Evolutionary conservation across 192 early-diverging fungal genomes (phyloP).

Genomic region (Rhizophagus sp.): DNA sequence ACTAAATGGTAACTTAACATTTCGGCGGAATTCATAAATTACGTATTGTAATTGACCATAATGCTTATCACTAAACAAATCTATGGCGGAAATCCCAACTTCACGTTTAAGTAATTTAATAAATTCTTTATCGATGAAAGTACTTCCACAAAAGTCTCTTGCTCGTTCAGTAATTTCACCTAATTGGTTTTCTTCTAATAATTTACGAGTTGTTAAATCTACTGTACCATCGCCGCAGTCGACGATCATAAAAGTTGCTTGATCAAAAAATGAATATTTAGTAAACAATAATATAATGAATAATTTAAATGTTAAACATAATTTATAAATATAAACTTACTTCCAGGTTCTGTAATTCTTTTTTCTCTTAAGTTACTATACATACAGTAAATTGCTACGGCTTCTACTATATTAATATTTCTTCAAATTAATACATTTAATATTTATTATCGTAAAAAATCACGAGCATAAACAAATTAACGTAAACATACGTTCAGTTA

Average conservation of each 20-base stretch:
- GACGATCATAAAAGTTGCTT: conserved; percentile 55
- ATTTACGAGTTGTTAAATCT: conserved; percentile 43
- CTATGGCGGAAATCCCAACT: not conserved
- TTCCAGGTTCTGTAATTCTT: not conserved
- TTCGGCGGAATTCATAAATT: not conserved
- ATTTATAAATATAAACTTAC: not conserved
- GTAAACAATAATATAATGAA: not conserved
- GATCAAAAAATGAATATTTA: too few species aligned
- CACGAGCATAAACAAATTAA: too few species aligned
- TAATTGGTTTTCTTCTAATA: not conserved
- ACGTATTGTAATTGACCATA: conserved; percentile 13
- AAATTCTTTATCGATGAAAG: conserved; percentile 12
- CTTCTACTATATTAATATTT: not conserved
- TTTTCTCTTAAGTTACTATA: not conserved
- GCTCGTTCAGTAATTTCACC: not conserved
- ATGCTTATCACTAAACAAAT: not conserved
- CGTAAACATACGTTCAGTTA: too few species aligned
- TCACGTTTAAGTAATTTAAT: not conserved
- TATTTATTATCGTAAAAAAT: too few species aligned
- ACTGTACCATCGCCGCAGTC: conserved; percentile 60
- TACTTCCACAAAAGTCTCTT: not conserved
- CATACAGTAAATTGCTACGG: not conserved
- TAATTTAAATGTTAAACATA: too few species aligned
- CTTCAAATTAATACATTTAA: too few species aligned
- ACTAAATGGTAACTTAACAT: not conserved